Evolutionary conservation across 2,329 filamentous ascomycete species (phyloP).

Genomic region (Pseudopyrenochaeta lycopersici): DNA sequence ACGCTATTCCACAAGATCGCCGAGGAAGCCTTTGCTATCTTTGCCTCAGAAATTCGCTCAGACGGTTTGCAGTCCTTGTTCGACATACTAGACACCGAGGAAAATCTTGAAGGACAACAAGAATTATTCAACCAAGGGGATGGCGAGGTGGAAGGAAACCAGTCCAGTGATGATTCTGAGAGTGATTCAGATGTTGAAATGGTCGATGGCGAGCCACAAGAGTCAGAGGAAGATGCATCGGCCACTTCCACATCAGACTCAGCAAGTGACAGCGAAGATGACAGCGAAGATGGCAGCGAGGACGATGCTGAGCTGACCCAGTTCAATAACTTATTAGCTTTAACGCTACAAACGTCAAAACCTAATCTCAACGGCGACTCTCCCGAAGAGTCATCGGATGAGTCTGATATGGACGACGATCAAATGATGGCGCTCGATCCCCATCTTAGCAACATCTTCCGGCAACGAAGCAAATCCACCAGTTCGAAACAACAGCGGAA

Average conservation of each 20-base stretch:
- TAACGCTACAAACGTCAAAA: slow-evolving; percentile 73
- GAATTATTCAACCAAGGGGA: slow-evolving; percentile 78
- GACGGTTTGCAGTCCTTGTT: slow-evolving; percentile 74
- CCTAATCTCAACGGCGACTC: slow-evolving; percentile 68
- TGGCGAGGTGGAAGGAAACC: slow-evolving; percentile 49
- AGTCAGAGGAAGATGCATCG: slow-evolving; percentile 35
- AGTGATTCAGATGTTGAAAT: slow-evolving; percentile 57
- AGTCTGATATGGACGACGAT: slow-evolving; percentile 89
- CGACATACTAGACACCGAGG: slow-evolving; percentile 78
- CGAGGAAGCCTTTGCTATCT: slow-evolving; percentile 86
- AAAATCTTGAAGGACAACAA: slow-evolving; percentile 83
- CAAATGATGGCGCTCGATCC: slow-evolving; percentile 92
- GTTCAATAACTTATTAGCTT: slow-evolving; percentile 79
- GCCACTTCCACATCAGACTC: slow-evolving; percentile 18
- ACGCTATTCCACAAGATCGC: slow-evolving; percentile 85
- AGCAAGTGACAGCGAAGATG: slow-evolving; percentile 25
- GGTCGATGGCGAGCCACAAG: slow-evolving; percentile 49
- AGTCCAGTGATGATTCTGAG: slow-evolving; percentile 58
- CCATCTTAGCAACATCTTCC: slow-evolving; percentile 85
- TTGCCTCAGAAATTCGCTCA: slow-evolving; percentile 76
- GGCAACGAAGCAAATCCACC: slow-evolving; percentile 70
- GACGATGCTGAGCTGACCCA: slow-evolving; percentile 64
- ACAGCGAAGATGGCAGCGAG: slow-evolving; percentile 40
- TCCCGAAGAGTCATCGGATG: slow-evolving; percentile 68
- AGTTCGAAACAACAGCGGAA: slow-evolving; percentile 85